Evolutionary conservation across 2,329 filamentous ascomycete genomes (phyloP), one percentile per base, ranked within the genome.

Genomic region (Botrytis deweyae): DNA sequence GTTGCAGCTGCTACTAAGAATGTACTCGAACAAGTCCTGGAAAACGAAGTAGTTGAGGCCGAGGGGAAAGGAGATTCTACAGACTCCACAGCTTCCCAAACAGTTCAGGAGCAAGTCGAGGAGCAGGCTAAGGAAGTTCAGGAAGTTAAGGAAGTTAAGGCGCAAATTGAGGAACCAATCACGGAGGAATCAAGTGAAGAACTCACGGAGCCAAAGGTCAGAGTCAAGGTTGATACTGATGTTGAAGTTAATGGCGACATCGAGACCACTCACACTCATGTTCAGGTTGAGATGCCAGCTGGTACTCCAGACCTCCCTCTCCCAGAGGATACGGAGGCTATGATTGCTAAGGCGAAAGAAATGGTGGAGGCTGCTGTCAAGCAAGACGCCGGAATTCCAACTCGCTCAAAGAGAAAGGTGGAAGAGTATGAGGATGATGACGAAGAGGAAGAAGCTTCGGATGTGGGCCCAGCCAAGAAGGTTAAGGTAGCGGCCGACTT

Each of bases 311-410:
- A 93, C 75, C 87, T 94, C 14, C 91, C 92, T 0, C 88, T 90
- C 20, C 90, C 93, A 0, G 92, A 94, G 76, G 92, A 96, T 79
- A 91, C 94, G 1, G 88, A 92, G 73, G 88, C 91, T 72, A 94
- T 98, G 92, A 91, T 98, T 74, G 91, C 91, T 42, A 90, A 93
- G 79, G 96, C 96, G 46, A 94, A 92, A 84, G 89, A 91, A 78
- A 97, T 98, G 93, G 95, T 98, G 8, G 88, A 92, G 76, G 90
- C 90, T 77, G 91, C 91, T 46, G 86, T 90, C 75, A 73, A 83
- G 85, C 73, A 73, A 16, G 66, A 75, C 25, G 63, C 44, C 16
- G 62, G 65, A 16, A 81, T 82, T 46, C 88, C 88, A 81, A 83
- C 25, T 33, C 36, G 66, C 84, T 80, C 94, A 89, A 2, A 89